Percentiles rank a stretch among this genome's conserved stretches.
Evolutionary conservation across 345 rosid genomes (phyloP).

Genomic region (Sapria himalayana): DNA sequence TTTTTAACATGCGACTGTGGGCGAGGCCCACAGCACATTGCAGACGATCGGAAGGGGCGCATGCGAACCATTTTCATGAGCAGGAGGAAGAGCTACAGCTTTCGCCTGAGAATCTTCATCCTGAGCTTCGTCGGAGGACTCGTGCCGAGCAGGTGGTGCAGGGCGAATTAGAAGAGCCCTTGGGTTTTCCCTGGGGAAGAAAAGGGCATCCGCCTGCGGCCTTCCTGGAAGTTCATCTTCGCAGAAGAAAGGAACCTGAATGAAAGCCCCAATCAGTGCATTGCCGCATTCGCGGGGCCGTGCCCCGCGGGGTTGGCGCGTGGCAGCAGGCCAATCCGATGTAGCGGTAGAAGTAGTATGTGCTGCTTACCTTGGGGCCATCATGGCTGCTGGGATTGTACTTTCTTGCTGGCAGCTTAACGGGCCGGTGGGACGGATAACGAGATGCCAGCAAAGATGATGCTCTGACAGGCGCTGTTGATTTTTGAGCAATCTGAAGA

Average conservation of each 20-base stretch:
- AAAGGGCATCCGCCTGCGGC: slow-evolving; percentile 76
- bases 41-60: too few relatives aligned
- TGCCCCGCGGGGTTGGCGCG: too few relatives aligned
- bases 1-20: too few relatives aligned
- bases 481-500: slow-evolving; percentile 62
- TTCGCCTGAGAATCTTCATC: slow-evolving; percentile 30
- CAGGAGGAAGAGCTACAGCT: slow-evolving; percentile 16
- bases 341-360: too few relatives aligned
- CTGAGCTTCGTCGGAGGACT: too few relatives aligned
- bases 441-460: slow-evolving; percentile 67
- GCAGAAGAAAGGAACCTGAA: slow-evolving; percentile 77
- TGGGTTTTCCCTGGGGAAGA: slow-evolving; percentile 87
- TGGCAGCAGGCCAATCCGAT: too few relatives aligned
- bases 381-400: slow-evolving; percentile 55
- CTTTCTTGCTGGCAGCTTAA: slow-evolving; percentile 55
- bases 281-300: too few relatives aligned
- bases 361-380: slow-evolving; percentile 47
- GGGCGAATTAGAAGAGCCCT: slow-evolving; percentile 64
- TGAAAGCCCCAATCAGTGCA: too few relatives aligned
- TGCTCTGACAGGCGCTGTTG: slow-evolving; percentile 50
- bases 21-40: too few relatives aligned
- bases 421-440: slow-evolving; percentile 56
- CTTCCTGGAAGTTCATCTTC: slow-evolving; percentile 66
- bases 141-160: too few relatives aligned
- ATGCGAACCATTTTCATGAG: slow-evolving; percentile 42